A percentile compares a stretch with the other conserved stretches of the same genome.
phyloP scores from a whole-genome alignment of 495 filamentous ascomycete genomes.

The Penicillium steckii region DNA sequence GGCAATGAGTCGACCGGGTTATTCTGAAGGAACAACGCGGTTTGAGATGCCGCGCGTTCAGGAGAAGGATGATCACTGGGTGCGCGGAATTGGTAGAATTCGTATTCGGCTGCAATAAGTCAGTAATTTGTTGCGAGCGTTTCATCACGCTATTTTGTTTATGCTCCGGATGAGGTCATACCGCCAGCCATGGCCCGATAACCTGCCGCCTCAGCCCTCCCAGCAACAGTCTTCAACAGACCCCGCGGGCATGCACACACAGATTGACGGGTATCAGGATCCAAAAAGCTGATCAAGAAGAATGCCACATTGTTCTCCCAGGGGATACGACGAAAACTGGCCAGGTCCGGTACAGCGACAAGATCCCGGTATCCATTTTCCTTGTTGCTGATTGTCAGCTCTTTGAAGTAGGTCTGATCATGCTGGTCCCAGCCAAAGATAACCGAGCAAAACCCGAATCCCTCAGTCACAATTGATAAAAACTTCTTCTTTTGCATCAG shows the following conservation, averaged over 20 bases:
- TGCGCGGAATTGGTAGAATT: conserved; percentile 91
- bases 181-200: conserved; percentile 91
- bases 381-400: conserved; percentile 86
- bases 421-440: conserved; percentile 99
- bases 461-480: conserved; percentile 73
- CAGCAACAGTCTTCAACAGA: conserved; percentile 63
- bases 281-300: conserved; percentile 85
- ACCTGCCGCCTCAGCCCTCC: conserved; percentile 63
- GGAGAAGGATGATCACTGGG: conserved; percentile 49
- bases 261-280: conserved; percentile 52
- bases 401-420: conserved; percentile 80
- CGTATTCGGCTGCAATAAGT: conserved; percentile 74
- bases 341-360: conserved; percentile 78
- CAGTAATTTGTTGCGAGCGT: too few relatives aligned
- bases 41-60: conserved; percentile 65
- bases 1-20: conserved; percentile 73
- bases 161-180: conserved; percentile 33
- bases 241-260: conserved; percentile 82
- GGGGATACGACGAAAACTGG: conserved; percentile 82
- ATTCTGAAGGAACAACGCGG: conserved; percentile 68
- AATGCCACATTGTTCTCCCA: conserved; percentile 95
- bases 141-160: not conserved
- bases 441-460: conserved; percentile 96
- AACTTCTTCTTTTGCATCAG: conserved; percentile 97
- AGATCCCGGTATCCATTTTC: conserved; percentile 92